phyloP scores from a whole-genome alignment of 148 eudicot species.

The Rheum nobile region DNA sequence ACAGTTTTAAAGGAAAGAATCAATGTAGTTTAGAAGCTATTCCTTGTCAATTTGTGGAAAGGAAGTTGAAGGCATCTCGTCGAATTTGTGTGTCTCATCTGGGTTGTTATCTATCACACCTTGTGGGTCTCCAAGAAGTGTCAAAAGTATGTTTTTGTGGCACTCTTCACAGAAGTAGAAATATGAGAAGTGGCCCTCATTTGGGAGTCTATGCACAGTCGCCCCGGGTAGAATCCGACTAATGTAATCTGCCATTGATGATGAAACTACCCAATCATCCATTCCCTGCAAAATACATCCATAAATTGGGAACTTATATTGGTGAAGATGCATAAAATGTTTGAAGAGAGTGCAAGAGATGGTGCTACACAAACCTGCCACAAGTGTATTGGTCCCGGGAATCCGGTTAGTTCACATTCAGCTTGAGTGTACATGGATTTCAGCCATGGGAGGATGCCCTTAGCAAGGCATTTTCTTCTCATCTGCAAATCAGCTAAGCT shows the following conservation, averaged over 20 bases:
- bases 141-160: constrained; percentile 56
- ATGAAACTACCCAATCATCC: constrained; percentile 72
- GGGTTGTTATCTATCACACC: constrained; percentile 36
- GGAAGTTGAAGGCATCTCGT: neutral
- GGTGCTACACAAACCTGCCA: constrained; percentile 73
- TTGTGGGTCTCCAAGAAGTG: constrained; percentile 64
- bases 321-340: neutral
- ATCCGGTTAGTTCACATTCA: constrained; percentile 68
- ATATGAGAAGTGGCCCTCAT: constrained; percentile 83
- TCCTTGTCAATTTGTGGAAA: neutral
- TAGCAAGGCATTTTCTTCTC: constrained; percentile 52
- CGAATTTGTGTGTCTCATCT: neutral
- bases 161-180: constrained; percentile 67
- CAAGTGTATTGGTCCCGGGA: constrained; percentile 64
- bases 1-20: neutral
- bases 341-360: neutral
- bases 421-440: constrained; percentile 53
- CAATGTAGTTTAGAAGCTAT: neutral
- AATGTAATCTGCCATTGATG: constrained; percentile 64
- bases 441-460: constrained; percentile 67
- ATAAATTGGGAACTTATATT: neutral
- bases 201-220: constrained; percentile 46
- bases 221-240: constrained; percentile 54
- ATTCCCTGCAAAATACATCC: constrained; percentile 40
- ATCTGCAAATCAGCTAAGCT: constrained; percentile 63